Evolutionary conservation across 257 asterid genomes (phyloP).

Genomic region (Plantago major): DNA sequence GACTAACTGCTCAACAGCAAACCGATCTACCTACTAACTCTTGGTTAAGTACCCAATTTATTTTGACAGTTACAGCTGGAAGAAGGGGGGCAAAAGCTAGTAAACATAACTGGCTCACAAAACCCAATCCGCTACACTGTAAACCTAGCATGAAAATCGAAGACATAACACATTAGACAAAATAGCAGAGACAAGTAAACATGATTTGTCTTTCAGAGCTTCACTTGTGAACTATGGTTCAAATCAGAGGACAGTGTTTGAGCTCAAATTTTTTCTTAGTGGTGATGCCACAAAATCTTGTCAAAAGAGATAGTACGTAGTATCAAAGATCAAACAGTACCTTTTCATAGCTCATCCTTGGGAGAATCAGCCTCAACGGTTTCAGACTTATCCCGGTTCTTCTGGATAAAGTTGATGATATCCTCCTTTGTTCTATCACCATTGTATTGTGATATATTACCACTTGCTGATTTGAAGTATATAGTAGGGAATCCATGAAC

Average conservation of each 20-base stretch:
- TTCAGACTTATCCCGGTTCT: conserved; percentile 36
- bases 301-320: background rate
- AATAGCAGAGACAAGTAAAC: background rate
- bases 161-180: background rate
- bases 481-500: conserved; percentile 71
- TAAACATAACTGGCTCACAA: background rate
- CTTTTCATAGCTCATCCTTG: conserved; percentile 70
- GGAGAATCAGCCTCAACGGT: conserved; percentile 23
- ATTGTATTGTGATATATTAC: conserved; percentile 39
- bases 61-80: conserved; percentile 18
- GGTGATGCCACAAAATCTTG: background rate
- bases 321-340: conserved; percentile 13
- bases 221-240: background rate
- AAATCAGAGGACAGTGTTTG: background rate
- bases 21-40: conserved; percentile 9
- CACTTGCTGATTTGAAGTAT: conserved; percentile 70
- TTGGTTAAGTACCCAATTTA: conserved; percentile 21
- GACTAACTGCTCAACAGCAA: conserved; percentile 11
- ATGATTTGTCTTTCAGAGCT: background rate
- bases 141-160: conserved; percentile 19
- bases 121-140: conserved; percentile 13
- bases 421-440: conserved; percentile 73
- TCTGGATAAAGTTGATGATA: conserved; percentile 50
- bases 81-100: background rate
- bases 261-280: background rate